A percentile compares a stretch with the other conserved stretches of the same genome.
These are phyloP conservation scores for Myxozyma nipponensis DNA, from an alignment of 805 yeast species.

Conservation along the genomic window DNA sequence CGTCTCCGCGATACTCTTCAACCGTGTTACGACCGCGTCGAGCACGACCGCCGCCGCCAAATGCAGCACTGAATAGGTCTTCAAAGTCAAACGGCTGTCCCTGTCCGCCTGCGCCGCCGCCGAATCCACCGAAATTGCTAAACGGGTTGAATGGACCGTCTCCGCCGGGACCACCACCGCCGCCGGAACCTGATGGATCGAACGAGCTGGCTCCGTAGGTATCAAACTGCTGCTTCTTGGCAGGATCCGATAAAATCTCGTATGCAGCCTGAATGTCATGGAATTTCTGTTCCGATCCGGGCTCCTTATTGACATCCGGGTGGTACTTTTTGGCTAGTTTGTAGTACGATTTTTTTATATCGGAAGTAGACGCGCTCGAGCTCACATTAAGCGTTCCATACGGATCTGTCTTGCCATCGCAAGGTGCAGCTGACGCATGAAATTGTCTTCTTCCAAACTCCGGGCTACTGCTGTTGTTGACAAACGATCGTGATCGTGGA, in stretches of 20 bases:
- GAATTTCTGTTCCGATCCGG: slow-evolving; percentile 80
- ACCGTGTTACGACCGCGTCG: slow-evolving; percentile 44
- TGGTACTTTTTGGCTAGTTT: slow-evolving; percentile 90
- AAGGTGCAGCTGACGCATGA: slow-evolving; percentile 42
- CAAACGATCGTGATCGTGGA: too few species aligned
- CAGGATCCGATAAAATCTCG: slow-evolving; percentile 62
- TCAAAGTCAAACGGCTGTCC: slow-evolving; percentile 51
- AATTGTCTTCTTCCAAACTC: slow-evolving; percentile 40
- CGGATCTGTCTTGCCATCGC: slow-evolving; percentile 58
- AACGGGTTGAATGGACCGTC: slow-evolving; percentile 56
- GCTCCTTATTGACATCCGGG: slow-evolving; percentile 94
- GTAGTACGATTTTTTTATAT: slow-evolving; percentile 91
- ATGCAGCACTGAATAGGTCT: slow-evolving; percentile 58
- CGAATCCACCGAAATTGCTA: slow-evolving; percentile 45
- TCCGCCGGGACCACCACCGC: slow-evolving; percentile 46
- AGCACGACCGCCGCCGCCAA: slow-evolving; percentile 40
- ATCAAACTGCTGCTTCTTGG: slow-evolving; percentile 75
- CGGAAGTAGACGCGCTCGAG: slow-evolving; percentile 65
- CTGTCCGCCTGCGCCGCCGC: slow-evolving; percentile 41
- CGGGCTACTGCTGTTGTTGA: too few species aligned
- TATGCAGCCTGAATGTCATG: slow-evolving; percentile 93
- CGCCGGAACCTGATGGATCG: slow-evolving; percentile 51
- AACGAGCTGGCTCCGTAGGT: slow-evolving; percentile 88
- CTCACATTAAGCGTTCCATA: slow-evolving; percentile 78
- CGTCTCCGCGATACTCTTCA: slow-evolving; percentile 83